Base-by-base conservation (phyloP, 495 filamentous ascomycete species). In the Talaromyces stipitatus region DNA sequence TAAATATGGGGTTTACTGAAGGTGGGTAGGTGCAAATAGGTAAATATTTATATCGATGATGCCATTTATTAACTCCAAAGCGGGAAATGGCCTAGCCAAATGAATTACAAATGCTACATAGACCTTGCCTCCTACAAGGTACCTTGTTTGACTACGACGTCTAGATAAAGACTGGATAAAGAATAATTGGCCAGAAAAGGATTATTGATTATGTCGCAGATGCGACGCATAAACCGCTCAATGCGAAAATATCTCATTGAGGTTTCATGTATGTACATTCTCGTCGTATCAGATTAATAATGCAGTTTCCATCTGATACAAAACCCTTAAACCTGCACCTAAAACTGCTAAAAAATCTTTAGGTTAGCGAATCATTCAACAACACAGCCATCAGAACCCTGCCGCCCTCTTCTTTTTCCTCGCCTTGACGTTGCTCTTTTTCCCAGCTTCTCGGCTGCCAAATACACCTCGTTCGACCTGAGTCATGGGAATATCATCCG, bases 401-500 rank as follows among this genome's bases (percentile, higher is more conserved):
- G 67, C 72, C 30, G 69, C 69, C 51, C 71, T 61, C 63, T 71
- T 70, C 64, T 76, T 73, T 57, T 72, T 75, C 51, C 65, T 75
- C 23, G 56, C 28, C 58, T 73, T 74, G 10, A 58, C 50, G 11
- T 30, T 57, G 22, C 30, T 58, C 45, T 66, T 73, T 50, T 63
- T 65, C 32, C 41, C 61, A 20, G 57, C 60, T 54, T 70, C 64
- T 26, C 74, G 68, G 50, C 71, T 60, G 24, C 73, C 72, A 50
- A 74, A 75, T 18, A 58, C 54, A 4, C 76, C 77, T 27, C 71
- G 69, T 50, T 79, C 73, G 20, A 66, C 61, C 58, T 78, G 74
- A n/a, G 70, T 78, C 72, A 72, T 72, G n/a, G 64, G 69, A 14
- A 64, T 66, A 11, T 63, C 64, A n/a, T 69, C 60, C 27, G 61